A percentile compares a stretch with the other conserved stretches of the same genome.
Evolutionary conservation across 129 eudicot species (phyloP).

Genomic region (Mikania micrantha): DNA sequence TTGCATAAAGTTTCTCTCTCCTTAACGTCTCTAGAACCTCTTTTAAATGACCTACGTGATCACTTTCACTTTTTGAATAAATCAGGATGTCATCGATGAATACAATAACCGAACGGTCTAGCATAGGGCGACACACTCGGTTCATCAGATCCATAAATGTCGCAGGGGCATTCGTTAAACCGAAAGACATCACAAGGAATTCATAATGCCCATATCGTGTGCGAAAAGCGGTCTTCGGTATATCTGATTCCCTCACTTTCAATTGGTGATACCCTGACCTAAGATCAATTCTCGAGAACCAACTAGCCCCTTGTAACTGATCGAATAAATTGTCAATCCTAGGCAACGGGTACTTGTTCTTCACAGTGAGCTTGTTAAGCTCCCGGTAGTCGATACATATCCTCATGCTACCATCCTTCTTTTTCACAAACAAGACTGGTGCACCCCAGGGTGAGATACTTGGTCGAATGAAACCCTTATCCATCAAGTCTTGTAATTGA

Average conservation of each 20-base stretch:
- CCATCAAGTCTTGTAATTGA: not conserved
- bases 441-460: not conserved
- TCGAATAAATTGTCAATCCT: not conserved
- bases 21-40: not conserved
- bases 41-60: not conserved
- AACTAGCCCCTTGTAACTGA: no score
- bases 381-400: no score
- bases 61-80: not conserved
- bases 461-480: not conserved
- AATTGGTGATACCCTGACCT: not conserved
- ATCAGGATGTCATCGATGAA: not conserved
- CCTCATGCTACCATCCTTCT: not conserved
- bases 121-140: not conserved
- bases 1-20: not conserved
- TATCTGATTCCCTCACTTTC: not conserved
- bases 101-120: not conserved
- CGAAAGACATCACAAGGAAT: not conserved
- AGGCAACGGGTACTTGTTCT: not conserved
- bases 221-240: not conserved
- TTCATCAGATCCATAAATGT: not conserved
- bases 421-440: no score
- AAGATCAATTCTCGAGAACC: not conserved
- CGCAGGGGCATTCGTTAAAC: not conserved
- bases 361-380: not conserved
- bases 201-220: not conserved